Base-by-base conservation (phyloP, 345 rosid genomes). In the Salix purpurea region DNA sequence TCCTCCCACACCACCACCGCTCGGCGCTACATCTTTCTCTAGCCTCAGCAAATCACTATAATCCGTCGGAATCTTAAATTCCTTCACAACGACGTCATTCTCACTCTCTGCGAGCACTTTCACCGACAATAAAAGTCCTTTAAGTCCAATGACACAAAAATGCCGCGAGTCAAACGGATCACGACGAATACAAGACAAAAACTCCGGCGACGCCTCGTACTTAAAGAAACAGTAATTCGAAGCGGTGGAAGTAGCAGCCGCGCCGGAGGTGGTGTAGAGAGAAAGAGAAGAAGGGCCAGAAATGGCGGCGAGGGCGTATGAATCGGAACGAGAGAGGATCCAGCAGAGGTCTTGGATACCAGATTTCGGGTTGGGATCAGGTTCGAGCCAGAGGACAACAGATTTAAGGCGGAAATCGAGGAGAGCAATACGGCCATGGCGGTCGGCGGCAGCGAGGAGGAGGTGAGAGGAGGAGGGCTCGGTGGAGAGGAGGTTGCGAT, bases 271-370 rank as follows among this genome's bases (percentile, higher is more conserved):
- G 48, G 83, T 77, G 84, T 87, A 93, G 21, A 90, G 80, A 3
- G 92, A 90, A 16, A 95, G 87, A 32, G 80, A 65, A 10, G 99
- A 93, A 66, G 98, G 85, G 21, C 98, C 97, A 2, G 91, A 87
- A 39, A 95, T 78, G 37, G 96, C 68, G 40, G 96, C 97, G 48
- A 95, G 90, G 77, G 85, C 75, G 74, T 82, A 88, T 52, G 89
- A 83, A 34, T 86, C 94, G 0, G 83, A 83, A 34, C 85, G 89
- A 65, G 90, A 84, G 74, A 82, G 83, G 80, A 83, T 83, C 99
- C 99, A 95, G 82, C 93, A 90, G 54, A 95, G 89, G 83, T 95
- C 99, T 80, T 93, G 99, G 76, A 95, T 42, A 6, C 97, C 99
- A 60, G 83, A 86, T 77, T 90, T 91, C 1, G 97, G 84, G 13